These are phyloP conservation scores for Peronospora destructor DNA, from an alignment of 352 stramenopile genomes.

Conservation along the genomic window DNA sequence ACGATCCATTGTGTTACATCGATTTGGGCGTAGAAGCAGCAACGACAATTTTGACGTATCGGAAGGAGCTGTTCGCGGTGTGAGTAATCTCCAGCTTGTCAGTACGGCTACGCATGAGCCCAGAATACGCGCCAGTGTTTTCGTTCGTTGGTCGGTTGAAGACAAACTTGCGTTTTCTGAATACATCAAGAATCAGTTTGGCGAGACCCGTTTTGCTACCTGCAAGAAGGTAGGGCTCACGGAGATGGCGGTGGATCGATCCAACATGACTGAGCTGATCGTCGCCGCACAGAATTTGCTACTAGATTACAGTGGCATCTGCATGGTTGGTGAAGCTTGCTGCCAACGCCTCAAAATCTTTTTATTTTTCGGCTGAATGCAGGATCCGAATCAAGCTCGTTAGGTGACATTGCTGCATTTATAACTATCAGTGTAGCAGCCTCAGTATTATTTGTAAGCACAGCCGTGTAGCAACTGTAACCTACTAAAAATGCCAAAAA, in stretches of 20 bases:
- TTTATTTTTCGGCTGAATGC: constrained; percentile 54
- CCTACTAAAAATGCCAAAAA: neutral
- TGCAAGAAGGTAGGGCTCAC: constrained; percentile 65
- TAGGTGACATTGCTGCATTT: neutral
- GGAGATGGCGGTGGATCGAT: constrained; percentile 43
- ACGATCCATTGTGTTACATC: constrained; percentile 10
- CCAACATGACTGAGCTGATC: constrained; percentile 42
- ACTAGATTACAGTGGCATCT: constrained; percentile 41
- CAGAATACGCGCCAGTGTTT: constrained; percentile 38
- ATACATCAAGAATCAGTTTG: constrained; percentile 49
- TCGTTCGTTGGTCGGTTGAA: constrained; percentile 45
- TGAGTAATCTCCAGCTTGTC: constrained; percentile 16
- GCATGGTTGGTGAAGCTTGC: constrained; percentile 44
- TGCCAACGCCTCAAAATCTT: constrained; percentile 66
- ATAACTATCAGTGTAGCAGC: too few species aligned
- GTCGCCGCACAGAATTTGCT: constrained; percentile 61
- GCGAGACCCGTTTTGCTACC: constrained; percentile 46
- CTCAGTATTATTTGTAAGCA: too few species aligned
- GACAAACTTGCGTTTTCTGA: constrained; percentile 39
- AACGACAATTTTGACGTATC: constrained; percentile 14
- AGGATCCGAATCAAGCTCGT: too few species aligned
- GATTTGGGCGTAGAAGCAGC: constrained; percentile 11
- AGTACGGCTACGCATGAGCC: constrained; percentile 6
- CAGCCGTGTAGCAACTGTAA: too few species aligned
- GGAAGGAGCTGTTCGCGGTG: constrained; percentile 22